Conservation (phyloP, 1,284 basidiomycete species). For the Boletus holoroseus region DNA sequence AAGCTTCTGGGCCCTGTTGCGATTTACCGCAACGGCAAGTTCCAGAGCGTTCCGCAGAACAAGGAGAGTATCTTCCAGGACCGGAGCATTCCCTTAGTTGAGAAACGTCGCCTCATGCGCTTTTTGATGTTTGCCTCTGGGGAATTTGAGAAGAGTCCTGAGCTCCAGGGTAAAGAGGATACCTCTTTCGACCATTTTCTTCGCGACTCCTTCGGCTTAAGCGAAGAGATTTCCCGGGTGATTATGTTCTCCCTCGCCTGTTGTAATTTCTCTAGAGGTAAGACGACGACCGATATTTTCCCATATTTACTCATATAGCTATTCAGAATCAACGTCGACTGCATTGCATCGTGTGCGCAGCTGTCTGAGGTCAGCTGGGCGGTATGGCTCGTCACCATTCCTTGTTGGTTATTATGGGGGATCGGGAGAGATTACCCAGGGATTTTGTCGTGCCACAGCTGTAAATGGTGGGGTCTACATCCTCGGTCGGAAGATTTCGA, state of each 20-base stretch:
- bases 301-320: constrained; percentile 3
- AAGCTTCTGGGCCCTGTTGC: constrained; percentile 76
- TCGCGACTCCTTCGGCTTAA: constrained; percentile 56
- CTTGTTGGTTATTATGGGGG: constrained; percentile 94
- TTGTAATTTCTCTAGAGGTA: constrained; percentile 52
- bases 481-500: constrained; percentile 56
- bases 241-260: constrained; percentile 73
- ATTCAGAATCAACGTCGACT: constrained; percentile 56
- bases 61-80: constrained; percentile 95
- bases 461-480: constrained; percentile 85
- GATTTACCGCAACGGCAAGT: constrained; percentile 47
- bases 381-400: constrained; percentile 89
- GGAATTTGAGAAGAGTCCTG: constrained; percentile 62
- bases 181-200: constrained; percentile 60
- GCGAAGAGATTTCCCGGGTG: constrained; percentile 50
- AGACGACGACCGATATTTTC: constrained; percentile 7
- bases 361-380: constrained; percentile 77
- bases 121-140: constrained; percentile 78
- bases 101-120: constrained; percentile 91
- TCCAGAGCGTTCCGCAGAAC: constrained; percentile 76
- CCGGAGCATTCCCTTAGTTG: constrained; percentile 69
- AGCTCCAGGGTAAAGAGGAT: constrained; percentile 54
- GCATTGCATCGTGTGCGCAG: constrained; percentile 63
- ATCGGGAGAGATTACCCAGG: constrained; percentile 86
- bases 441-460: constrained; percentile 85